Evolutionary conservation across 345 rosid species (phyloP).

Genomic region (Eucalyptus paniculata): DNA sequence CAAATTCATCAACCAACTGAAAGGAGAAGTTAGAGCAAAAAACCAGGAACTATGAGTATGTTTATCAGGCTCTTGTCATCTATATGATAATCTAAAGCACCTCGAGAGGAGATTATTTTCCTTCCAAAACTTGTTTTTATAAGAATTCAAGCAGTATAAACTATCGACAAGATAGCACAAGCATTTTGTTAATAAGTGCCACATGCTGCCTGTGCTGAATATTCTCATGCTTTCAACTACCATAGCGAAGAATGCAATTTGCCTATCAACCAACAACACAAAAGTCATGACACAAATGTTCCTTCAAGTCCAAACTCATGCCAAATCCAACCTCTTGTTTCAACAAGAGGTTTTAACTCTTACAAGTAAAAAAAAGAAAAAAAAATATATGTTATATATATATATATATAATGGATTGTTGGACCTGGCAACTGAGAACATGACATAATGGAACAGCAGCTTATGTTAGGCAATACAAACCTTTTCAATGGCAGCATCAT

Average conservation of each 20-base stretch:
- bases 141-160: neutral
- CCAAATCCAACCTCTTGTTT: neutral
- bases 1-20: neutral
- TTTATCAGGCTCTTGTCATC: neutral
- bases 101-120: neutral
- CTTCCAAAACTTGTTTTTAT: neutral
- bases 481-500: slow-evolving; percentile 95
- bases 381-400: too few species aligned
- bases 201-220: neutral
- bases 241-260: neutral
- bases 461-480: slow-evolving; percentile 8
- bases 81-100: neutral
- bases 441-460: neutral
- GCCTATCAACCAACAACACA: neutral
- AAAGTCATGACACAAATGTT: neutral
- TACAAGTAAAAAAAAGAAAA: neutral
- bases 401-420: too few species aligned
- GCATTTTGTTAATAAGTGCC: neutral
- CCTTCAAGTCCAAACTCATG: neutral
- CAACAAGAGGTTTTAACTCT: neutral
- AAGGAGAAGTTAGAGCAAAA: neutral
- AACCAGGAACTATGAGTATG: neutral
- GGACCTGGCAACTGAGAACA: neutral
- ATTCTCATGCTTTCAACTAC: neutral
- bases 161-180: neutral